These are phyloP conservation scores for Aspergillus ellipticus DNA, from an alignment of 495 filamentous ascomycete species.

Conservation along the genomic window DNA sequence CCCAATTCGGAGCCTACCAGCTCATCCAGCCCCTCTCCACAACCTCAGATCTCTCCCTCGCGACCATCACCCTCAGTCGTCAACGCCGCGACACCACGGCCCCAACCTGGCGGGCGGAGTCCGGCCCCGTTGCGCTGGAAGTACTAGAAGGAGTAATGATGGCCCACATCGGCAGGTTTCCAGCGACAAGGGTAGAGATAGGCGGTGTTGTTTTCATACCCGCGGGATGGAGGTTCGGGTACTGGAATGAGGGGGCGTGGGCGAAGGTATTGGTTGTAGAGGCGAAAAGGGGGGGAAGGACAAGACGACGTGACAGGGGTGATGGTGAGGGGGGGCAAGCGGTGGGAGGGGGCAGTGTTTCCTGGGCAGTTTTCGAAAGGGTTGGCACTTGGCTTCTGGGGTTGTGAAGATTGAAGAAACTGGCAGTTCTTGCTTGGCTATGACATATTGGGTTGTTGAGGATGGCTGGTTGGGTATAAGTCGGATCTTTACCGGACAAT, in stretches of 20 bases:
- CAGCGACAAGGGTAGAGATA: conserved; percentile 20
- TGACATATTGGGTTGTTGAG: too few relatives aligned
- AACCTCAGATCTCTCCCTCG: conserved; percentile 31
- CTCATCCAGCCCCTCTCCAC: conserved; percentile 39
- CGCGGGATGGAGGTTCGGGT: conserved; percentile 24
- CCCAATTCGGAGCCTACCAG: conserved; percentile 30
- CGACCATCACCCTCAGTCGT: conserved; percentile 28
- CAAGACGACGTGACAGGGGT: conserved; percentile 33
- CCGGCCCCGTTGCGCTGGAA: conserved; percentile 35
- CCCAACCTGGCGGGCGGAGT: conserved; percentile 15
- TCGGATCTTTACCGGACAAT: too few relatives aligned
- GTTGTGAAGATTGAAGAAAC: too few relatives aligned
- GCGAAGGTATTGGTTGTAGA: conserved; percentile 42
- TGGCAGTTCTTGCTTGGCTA: too few relatives aligned
- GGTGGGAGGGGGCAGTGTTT: conserved; percentile 10
- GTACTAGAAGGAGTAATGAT: conserved; percentile 35
- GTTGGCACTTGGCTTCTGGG: too few relatives aligned
- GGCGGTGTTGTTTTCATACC: conserved; percentile 43
- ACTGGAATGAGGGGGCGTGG: conserved; percentile 29
- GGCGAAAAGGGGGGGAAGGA: conserved; percentile 26
- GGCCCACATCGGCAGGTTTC: conserved; percentile 32
- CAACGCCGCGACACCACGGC: neutral
- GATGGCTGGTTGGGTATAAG: too few relatives aligned
- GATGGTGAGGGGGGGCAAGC: conserved; percentile 19
- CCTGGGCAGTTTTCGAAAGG: too few relatives aligned